Percentiles rank a stretch among this genome's conserved stretches.
Conservation (phyloP, 1,284 basidiomycete species). For the Ceratobasidium sp. region DNA sequence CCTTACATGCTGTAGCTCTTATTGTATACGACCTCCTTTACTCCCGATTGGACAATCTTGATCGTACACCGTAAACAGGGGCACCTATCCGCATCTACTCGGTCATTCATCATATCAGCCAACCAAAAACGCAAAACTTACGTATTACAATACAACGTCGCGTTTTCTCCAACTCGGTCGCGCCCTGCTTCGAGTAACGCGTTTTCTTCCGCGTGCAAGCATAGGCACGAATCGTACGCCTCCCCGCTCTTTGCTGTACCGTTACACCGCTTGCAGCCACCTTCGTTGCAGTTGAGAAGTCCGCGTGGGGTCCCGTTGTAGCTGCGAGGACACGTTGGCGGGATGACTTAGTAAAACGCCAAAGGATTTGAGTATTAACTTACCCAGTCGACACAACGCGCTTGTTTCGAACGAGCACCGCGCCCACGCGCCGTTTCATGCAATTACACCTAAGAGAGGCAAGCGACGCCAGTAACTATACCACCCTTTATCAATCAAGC, state of each 20-base stretch:
- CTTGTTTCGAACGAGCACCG: constrained; percentile 86
- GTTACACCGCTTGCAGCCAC: constrained; percentile 88
- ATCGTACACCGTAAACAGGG: constrained; percentile 96
- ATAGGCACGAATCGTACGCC: constrained; percentile 86
- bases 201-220: constrained; percentile 98
- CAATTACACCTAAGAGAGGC: constrained; percentile 92
- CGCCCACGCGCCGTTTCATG: constrained; percentile 98
- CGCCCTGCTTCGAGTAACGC: constrained; percentile 93
- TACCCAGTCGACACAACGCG: constrained; percentile 93
- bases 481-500: neutral
- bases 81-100: constrained; percentile 72
- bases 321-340: constrained; percentile 57
- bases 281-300: constrained; percentile 88
- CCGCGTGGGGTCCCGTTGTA: constrained; percentile 98
- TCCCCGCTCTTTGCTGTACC: constrained; percentile 65
- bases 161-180: constrained; percentile 83
- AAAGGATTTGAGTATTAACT: constrained; percentile 47
- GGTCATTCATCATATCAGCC: neutral
- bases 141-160: constrained; percentile 90
- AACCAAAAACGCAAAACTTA: constrained; percentile 54
- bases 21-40: constrained; percentile 95
- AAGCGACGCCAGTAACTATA: constrained; percentile 84
- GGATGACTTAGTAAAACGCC: constrained; percentile 1
- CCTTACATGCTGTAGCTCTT: constrained; percentile 93
- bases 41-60: constrained; percentile 97